Conservation (phyloP, 371 early-diverging fungal species). For the Apophysomyces variabilis region DNA sequence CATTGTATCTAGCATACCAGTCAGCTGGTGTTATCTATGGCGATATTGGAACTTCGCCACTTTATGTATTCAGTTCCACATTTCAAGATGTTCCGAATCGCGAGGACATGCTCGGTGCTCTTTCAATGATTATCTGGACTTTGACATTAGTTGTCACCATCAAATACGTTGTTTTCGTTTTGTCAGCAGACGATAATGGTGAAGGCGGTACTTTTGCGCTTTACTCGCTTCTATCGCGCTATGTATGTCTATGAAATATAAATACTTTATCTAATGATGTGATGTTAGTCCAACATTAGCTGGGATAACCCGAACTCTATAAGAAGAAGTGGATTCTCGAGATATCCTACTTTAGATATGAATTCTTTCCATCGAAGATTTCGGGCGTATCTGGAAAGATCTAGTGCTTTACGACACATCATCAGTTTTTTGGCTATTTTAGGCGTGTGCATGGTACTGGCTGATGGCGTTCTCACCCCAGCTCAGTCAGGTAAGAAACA, state of each 20-base stretch:
- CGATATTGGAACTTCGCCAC: conserved; percentile 62
- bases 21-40: conserved; percentile 50
- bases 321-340: conserved; percentile 14
- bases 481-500: conserved; percentile 30
- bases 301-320: conserved; percentile 25
- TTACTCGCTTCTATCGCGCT: conserved; percentile 48
- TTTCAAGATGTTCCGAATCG: conserved; percentile 31
- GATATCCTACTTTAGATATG: conserved; percentile 26
- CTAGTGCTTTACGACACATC: conserved; percentile 22
- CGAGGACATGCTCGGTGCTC: conserved; percentile 41
- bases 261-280: background rate
- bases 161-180: conserved; percentile 57
- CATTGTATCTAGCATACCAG: conserved; percentile 29
- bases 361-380: conserved; percentile 18
- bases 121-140: conserved; percentile 61
- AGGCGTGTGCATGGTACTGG: conserved; percentile 38
- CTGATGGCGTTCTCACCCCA: conserved; percentile 50
- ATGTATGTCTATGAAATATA: conserved; percentile 20
- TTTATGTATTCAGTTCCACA: conserved; percentile 54
- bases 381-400: conserved; percentile 24
- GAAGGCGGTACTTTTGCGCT: conserved; percentile 69
- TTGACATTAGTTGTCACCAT: conserved; percentile 52
- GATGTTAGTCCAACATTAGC: conserved; percentile 20
- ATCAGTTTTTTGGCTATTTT: conserved; percentile 25
- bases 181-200: conserved; percentile 66